Base-by-base conservation (phyloP, 2,329 filamentous ascomycete genomes). In the Colletotrichum camelliae region DNA sequence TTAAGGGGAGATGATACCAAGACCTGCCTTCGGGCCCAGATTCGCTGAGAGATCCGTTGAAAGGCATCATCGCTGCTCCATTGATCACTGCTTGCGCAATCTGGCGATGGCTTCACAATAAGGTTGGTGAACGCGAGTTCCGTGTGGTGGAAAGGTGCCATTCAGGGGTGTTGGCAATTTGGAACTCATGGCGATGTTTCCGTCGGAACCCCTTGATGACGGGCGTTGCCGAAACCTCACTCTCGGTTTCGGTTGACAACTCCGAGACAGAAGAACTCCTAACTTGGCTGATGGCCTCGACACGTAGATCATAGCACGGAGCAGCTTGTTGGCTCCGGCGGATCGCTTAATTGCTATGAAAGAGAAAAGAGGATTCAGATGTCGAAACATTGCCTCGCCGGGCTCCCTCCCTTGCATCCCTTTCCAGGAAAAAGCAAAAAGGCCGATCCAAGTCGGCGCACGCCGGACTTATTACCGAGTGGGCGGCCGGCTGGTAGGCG, bases 1-100 rank as follows among this genome's bases (percentile, higher is more conserved):
- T 75, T 75, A 72, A 75, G 61, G 72, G 61, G 72, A 75, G 43
- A 35, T 62, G 31, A 48, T 55, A 62, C 37, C 31, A 67, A 67
- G 39, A 24, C 33, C n/a, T 31, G 15, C 58, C 37, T n/a, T 61
- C 31, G 31, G 37, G 31, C 37, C 37, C 37, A 37, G 31, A 35
- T 55, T 31, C 48, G 21, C 57, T 52, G 21, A 37, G 43, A 48
- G 35, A 55, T 12, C 58, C 12, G 16, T n/a, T 6, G n/a, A 64
- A 39, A 33, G 21, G 69, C 39, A 72, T 75, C 62, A 58, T 68
- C 43, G 55, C 13, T 35, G 39, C 6, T 16, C 29, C 31, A 48
- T 7, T 29, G 24, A 60, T 57, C 57, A 58, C 27, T 27, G 62
- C 39, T 37, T 43, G 69, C 70, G 43, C 27, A 72, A 69, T 73